Base-by-base conservation (phyloP, 495 filamentous ascomycete species). In the Lasiosphaeria ovina region DNA sequence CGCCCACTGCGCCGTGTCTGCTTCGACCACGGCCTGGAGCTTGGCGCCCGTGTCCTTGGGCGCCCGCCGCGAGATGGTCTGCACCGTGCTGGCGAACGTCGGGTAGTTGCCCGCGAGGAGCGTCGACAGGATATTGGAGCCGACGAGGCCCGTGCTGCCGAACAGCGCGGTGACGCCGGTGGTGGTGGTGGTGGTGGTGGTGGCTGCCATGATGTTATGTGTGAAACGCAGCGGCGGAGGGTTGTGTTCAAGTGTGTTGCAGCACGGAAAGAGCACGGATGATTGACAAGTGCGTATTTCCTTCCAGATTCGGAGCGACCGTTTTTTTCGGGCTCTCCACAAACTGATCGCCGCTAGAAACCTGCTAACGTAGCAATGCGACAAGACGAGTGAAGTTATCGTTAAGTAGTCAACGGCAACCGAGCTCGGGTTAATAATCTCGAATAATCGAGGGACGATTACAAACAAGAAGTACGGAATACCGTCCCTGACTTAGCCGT, bases 31-130 rank as follows among this genome's bases (percentile, higher is more conserved):
- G 44, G 79, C 66, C 42, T 80, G 66, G 48, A 88, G 78, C 55
- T 83, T 83, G 14, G 81, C 58, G 65, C 80, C 71, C 59, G 71
- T 52, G 58, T 72, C 35, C 54, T 80, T 73, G 68, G 81, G 68
- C 34, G 76, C 61, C 62, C 83, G 80, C 24, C 86, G 78, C 16
- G 82, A 85, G 69, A 89, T 77, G 55, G 86, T 84, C 55, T 81
- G 74, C 55, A 88, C 73, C 2, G 76, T 70, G 48, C 75, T 72
- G 55, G 75, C 72, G 54, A 69, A 72, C 49, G 72, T 58, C 49
- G 79, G 24, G 24, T 24, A 24, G 24, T 24, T 73, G 57, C 56
- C 66, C 16, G 74, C 58, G 51, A 89, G 77, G 33, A 87, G 77
- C 7, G 79, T 81, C 40, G 73, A 70, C 33, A 88, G 77, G 66